Base-by-base conservation (phyloP, 2,329 filamentous ascomycete species). In the Trichoderma semiorbis region DNA sequence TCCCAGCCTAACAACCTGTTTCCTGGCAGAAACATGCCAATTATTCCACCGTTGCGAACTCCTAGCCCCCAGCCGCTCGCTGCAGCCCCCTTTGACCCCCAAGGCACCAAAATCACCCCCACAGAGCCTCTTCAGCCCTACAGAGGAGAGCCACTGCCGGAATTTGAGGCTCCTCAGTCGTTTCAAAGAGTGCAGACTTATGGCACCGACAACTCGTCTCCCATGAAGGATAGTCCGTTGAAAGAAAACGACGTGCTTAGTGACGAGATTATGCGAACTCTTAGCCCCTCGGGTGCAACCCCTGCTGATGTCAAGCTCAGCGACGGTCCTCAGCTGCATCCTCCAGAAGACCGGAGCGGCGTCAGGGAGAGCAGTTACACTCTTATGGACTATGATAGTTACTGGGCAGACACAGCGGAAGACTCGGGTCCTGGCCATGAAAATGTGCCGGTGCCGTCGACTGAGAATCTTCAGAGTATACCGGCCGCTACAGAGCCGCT, bases 211-310 rank as follows among this genome's bases (percentile, higher is more conserved):
- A 84, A 85, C 11, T 84, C 85, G 8, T 85, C 86, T 0, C 85
- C 34, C 16, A 84, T 90, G 71, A 88, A 91, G 74, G 92, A 94
- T 75, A 94, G 88, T 76, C 89, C 34, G 0, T 84, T 90, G 72
- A 88, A 91, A 74, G 92, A 94, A 76, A 94, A 88, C 76, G 92
- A 95, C 74, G 85, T 88, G 70, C 79, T 95, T 61, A 86, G 90
- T 32, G 91, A 93, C 72, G 93, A 95, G 76, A 95, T 95, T 69
- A 89, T 93, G 68, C 89, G 88, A 72, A 92, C 89, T 55, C 83
- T 95, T 2, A 90, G 86, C 69, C 86, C 90, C 0, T 78, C 83
- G 14, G 81, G 81, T 16, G 72, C 72, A 18, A 74, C 60, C 34
- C 57, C 76, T 47, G 55, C 72, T 7, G 70, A 76, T 1, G 43